Evolutionary conservation across 2,329 filamentous ascomycete genomes (phyloP).

Genomic region (Cladosporium oxysporum): DNA sequence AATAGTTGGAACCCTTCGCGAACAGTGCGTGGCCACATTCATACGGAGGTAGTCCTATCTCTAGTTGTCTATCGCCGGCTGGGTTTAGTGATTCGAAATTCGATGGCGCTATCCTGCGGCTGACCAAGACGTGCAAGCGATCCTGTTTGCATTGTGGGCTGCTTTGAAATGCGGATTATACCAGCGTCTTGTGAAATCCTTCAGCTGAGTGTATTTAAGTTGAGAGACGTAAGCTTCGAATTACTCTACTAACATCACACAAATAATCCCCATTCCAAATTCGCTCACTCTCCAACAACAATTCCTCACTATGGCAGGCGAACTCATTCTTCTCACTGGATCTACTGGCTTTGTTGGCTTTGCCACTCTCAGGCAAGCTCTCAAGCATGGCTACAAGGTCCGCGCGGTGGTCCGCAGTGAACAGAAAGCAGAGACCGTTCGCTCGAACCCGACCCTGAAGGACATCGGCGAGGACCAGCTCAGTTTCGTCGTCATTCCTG

Average conservation of each 20-base stretch:
- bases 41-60: not conserved
- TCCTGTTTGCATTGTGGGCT: not conserved
- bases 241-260: not conserved
- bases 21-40: not conserved
- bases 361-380: conserved; percentile 27
- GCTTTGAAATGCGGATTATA: not conserved
- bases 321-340: conserved; percentile 27
- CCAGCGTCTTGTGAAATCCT: not conserved
- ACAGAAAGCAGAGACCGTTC: conserved; percentile 25
- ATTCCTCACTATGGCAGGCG: conserved; percentile 4
- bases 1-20: not conserved
- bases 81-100: not conserved
- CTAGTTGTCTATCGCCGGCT: not conserved
- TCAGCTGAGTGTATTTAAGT: not conserved
- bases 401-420: conserved; percentile 32
- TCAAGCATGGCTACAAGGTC: conserved; percentile 31
- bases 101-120: not conserved
- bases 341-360: conserved; percentile 32
- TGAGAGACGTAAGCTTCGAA: not conserved
- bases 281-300: not conserved
- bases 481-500: conserved; percentile 39
- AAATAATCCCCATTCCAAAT: not conserved
- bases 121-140: not conserved
- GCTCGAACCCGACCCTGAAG: conserved; percentile 21
- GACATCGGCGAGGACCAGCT: conserved; percentile 10